Conservation (phyloP, 371 early-diverging fungal species). For the Cokeromyces recurvatus region DNA sequence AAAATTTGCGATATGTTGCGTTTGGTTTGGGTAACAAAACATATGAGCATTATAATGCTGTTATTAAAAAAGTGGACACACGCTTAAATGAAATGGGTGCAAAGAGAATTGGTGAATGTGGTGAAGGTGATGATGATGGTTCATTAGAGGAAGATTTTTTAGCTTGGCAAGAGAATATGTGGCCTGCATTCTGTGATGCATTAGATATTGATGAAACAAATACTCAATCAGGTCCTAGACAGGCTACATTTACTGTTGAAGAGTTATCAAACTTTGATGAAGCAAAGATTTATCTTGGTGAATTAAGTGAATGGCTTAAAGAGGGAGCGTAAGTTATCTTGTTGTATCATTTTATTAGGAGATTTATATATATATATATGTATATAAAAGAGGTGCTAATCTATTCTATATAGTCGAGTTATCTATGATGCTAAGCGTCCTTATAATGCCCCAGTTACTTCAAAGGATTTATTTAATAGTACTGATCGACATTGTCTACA, state of each 20-base stretch:
- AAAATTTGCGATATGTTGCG: constrained; percentile 66
- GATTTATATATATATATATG: no score
- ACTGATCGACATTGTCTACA: constrained; percentile 84
- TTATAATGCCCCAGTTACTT: constrained; percentile 60
- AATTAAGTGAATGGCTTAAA: constrained; percentile 40
- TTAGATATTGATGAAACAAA: constrained; percentile 62
- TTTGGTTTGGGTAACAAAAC: constrained; percentile 98
- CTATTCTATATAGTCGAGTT: constrained; percentile 17
- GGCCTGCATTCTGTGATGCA: constrained; percentile 73
- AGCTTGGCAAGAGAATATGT: constrained; percentile 85
- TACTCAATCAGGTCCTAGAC: constrained; percentile 29
- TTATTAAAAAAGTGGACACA: constrained; percentile 64
- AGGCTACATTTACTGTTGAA: constrained; percentile 44
- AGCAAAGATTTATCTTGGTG: constrained; percentile 56
- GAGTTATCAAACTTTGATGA: constrained; percentile 30
- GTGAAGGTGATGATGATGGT: constrained; percentile 96
- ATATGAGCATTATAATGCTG: constrained; percentile 93
- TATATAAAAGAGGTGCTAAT: no score
- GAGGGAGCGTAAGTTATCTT: constrained; percentile 17
- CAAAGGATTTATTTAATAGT: constrained; percentile 65
- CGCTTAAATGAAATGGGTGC: constrained; percentile 71
- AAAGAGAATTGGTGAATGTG: constrained; percentile 70
- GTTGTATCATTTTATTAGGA: background rate
- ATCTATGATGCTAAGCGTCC: constrained; percentile 80
- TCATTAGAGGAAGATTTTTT: constrained; percentile 94